Evolutionary conservation across 2,329 filamentous ascomycete species (phyloP).

Genomic region (Sclerotiophoma versabilis): DNA sequence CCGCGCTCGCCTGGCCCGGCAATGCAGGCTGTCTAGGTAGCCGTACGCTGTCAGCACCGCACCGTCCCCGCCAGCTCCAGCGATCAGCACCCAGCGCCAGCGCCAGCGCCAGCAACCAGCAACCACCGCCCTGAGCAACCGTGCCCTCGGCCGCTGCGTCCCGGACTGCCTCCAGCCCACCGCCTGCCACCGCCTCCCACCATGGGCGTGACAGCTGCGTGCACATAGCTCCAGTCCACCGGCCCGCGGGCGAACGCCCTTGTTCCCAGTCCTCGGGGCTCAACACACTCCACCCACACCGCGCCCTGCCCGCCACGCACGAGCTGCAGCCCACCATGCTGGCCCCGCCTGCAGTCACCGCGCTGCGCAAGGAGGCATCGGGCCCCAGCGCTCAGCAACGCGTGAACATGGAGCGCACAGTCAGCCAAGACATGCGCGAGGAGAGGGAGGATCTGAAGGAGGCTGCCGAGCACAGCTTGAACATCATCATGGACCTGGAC

Average conservation of each 20-base stretch:
- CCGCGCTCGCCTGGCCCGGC: constrained; percentile 16
- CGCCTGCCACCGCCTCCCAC: constrained; percentile 25
- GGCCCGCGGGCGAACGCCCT: constrained; percentile 40
- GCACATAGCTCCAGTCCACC: constrained; percentile 40
- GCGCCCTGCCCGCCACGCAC: constrained; percentile 32
- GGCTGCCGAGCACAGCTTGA: constrained; percentile 94
- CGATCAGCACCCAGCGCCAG: constrained; percentile 12
- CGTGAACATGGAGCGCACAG: constrained; percentile 64
- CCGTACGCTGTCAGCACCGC: background rate
- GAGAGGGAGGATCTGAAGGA: constrained; percentile 93
- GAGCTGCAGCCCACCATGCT: constrained; percentile 43
- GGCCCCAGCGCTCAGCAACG: constrained; percentile 30
- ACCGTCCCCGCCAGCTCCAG: background rate
- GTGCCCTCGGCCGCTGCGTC: constrained; percentile 7
- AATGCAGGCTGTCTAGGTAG: constrained; percentile 30
- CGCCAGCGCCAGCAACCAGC: background rate
- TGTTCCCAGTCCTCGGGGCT: constrained; percentile 9
- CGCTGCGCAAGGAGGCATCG: constrained; percentile 52
- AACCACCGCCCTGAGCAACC: constrained; percentile 12
- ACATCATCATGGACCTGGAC: constrained; percentile 93
- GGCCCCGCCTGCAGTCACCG: constrained; percentile 54
- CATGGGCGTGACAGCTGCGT: constrained; percentile 43
- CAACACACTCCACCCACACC: background rate
- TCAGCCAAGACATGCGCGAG: constrained; percentile 90
- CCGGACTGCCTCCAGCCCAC: constrained; percentile 2